Base-by-base conservation (phyloP, 345 rosid genomes). In the Atalantia buxifolia region DNA sequence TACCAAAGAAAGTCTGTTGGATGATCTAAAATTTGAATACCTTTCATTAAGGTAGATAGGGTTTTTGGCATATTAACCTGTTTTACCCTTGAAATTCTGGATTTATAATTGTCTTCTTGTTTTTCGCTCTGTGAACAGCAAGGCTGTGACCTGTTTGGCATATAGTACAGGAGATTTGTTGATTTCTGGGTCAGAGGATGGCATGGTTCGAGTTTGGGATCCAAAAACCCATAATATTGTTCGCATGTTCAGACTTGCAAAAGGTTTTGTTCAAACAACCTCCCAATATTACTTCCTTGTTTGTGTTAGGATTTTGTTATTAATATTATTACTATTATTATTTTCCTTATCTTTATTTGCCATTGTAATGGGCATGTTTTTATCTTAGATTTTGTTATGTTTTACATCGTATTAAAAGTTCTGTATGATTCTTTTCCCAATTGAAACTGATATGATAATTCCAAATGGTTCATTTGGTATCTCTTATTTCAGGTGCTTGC, bases 181-280 rank as follows among this genome's bases (percentile, higher is more conserved):
- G 84, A 85, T 95, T 30, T 88, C 93, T 78, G 97, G 97, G 69
- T 90, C 97, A 64, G 94, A 88, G 81, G 97, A 93, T 81, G 99
- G 99, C 68, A 55, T 82, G 76, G 78, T 95, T 83, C 82, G 88
- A 82, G 87, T 89, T 82, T 95, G 91, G 92, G 86, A 93, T 72
- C 85, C 89, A 64, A 84, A 69, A 80, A 83, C 81, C 50, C 86
- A 81, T 64, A 83, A 74, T 38, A 80, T 81, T 7, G 69, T 92
- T 66, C 94, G 90, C 38, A 87, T 88, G 79, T 83, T 93, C 71
- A 56, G 79, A 75, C 94, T 86, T 83, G 88, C 89, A 48, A 91
- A 88, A 92, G 89, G 98, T 95, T 83, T 74, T 31, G 68, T 57
- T 78, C 53, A n/a, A 63, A 18, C 21, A 50, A 22, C 50, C 69